These are phyloP conservation scores for Fonsecaea pugnacius DNA, from an alignment of 2,329 filamentous ascomycete species.

Conservation along the genomic window DNA sequence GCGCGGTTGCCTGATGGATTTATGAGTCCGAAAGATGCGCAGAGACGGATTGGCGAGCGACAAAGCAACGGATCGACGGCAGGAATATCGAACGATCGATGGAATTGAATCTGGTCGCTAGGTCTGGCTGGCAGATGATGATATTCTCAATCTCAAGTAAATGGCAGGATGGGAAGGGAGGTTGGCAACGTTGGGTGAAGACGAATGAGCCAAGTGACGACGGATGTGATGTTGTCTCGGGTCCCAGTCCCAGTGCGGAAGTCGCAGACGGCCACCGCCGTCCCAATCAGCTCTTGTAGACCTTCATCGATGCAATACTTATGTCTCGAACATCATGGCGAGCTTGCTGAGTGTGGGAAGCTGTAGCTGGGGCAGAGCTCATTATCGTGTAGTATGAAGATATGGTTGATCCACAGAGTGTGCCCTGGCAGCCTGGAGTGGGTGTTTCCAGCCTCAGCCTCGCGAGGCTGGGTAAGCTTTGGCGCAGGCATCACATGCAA, in stretches of 20 bases:
- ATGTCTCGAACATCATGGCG: not conserved
- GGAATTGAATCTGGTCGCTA: not conserved
- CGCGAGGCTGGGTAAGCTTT: not conserved
- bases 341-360: not conserved
- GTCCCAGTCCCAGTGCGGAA: not conserved
- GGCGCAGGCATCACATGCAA: too few relatives aligned
- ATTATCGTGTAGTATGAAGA: not conserved
- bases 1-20: conserved; percentile 24
- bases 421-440: not conserved
- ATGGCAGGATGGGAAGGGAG: not conserved
- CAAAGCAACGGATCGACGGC: not conserved
- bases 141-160: not conserved
- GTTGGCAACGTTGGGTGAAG: not conserved
- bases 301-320: not conserved
- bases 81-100: not conserved
- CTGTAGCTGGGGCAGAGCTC: not conserved
- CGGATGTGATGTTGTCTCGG: not conserved
- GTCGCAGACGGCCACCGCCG: not conserved
- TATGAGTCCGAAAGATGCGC: conserved; percentile 11
- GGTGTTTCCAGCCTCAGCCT: not conserved
- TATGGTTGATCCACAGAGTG: not conserved
- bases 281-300: not conserved
- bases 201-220: not conserved
- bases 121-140: not conserved
- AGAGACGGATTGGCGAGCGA: not conserved